Percentiles rank a stretch among this genome's conserved stretches.
Evolutionary conservation across 495 filamentous ascomycete species (phyloP).

Genomic region (Saxispiralis lemnorum): DNA sequence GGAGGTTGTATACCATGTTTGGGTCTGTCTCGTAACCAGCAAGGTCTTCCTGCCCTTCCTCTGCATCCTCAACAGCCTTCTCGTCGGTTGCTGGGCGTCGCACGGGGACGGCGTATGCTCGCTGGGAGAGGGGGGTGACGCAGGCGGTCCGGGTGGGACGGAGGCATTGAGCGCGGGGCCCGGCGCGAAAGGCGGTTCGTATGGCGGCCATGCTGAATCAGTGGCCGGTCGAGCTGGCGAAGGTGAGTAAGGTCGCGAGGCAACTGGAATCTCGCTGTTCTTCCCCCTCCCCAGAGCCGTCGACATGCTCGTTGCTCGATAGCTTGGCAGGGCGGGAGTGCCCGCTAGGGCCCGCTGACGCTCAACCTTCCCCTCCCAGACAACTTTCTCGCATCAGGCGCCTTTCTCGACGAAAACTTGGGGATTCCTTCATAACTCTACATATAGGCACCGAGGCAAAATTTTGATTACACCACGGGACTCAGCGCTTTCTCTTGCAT

Average conservation of each 20-base stretch:
- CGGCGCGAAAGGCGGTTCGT: constrained; percentile 19
- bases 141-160: constrained; percentile 7
- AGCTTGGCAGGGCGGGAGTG: too few relatives aligned
- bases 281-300: too few relatives aligned
- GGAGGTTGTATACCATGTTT: constrained; percentile 39
- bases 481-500: background rate
- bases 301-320: too few relatives aligned
- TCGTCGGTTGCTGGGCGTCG: constrained; percentile 25
- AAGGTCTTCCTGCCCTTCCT: constrained; percentile 22
- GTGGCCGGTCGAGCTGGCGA: too few relatives aligned
- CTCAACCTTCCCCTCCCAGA: too few relatives aligned
- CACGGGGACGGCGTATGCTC: constrained; percentile 6
- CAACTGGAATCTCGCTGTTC: too few relatives aligned
- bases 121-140: constrained; percentile 13
- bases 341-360: too few relatives aligned
- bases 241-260: too few relatives aligned
- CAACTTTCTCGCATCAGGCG: too few relatives aligned
- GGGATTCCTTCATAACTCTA: background rate
- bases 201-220: constrained; percentile 9
- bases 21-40: constrained; percentile 53
- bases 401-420: too few relatives aligned
- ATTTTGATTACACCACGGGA: background rate
- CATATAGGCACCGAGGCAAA: background rate
- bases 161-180: constrained; percentile 18
- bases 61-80: constrained; percentile 7